Percentiles rank a stretch among this genome's conserved stretches.
Conservation (phyloP, 805 yeast species). For the Teunomyces cretensis region DNA sequence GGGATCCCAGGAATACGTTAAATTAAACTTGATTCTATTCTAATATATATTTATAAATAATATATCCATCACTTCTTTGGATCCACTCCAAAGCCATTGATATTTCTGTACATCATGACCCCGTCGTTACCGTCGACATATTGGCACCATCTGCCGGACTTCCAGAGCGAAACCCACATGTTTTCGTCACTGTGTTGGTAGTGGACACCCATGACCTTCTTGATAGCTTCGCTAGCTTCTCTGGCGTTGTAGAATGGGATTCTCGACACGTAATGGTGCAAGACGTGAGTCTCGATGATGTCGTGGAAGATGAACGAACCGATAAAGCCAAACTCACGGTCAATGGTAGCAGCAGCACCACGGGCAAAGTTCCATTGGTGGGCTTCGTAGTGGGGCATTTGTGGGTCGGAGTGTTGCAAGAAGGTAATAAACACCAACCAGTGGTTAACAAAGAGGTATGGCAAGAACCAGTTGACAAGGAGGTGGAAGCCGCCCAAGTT, state of each 20-base stretch:
- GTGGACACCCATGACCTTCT: slow-evolving; percentile 52
- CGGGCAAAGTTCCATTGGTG: slow-evolving; percentile 62
- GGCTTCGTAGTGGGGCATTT: slow-evolving; percentile 58
- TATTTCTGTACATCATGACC: slow-evolving; percentile 65
- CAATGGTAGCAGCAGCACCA: slow-evolving; percentile 68
- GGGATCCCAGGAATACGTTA: slow-evolving; percentile 60
- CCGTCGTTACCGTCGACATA: slow-evolving; percentile 70
- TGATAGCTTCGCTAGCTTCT: slow-evolving; percentile 52
- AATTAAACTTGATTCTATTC: background rate
- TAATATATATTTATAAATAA: background rate
- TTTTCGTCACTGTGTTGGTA: slow-evolving; percentile 50
- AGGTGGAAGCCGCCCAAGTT: slow-evolving; percentile 50
- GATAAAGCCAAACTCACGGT: slow-evolving; percentile 58
- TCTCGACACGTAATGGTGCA: slow-evolving; percentile 55
- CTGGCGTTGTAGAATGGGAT: slow-evolving; percentile 58
- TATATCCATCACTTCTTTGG: slow-evolving; percentile 10
- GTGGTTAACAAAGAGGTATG: slow-evolving; percentile 60
- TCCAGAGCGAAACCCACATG: slow-evolving; percentile 61
- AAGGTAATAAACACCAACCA: slow-evolving; percentile 66
- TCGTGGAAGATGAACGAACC: slow-evolving; percentile 60
- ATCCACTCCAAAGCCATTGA: slow-evolving; percentile 35
- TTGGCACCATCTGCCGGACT: slow-evolving; percentile 61
- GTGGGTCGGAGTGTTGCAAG: slow-evolving; percentile 61
- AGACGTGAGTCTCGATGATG: slow-evolving; percentile 57
- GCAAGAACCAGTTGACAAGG: slow-evolving; percentile 55